These are phyloP conservation scores for Aspergillus carlsbadensis DNA, from an alignment of 495 filamentous ascomycete species.

Conservation along the genomic window DNA sequence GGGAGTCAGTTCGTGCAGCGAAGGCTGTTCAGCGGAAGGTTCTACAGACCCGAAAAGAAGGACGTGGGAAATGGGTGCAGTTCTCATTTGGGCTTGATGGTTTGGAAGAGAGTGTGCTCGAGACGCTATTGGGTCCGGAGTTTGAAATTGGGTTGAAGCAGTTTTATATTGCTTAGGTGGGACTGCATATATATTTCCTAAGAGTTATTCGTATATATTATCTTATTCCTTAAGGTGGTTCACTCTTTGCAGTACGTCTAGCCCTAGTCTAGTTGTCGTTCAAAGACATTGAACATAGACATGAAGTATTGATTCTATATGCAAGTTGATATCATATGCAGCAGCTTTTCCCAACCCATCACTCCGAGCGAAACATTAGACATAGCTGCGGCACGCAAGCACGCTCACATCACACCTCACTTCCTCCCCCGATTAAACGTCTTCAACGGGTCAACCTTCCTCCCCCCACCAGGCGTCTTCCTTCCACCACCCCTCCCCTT, in stretches of 20 bases:
- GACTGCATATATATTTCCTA: too few species aligned
- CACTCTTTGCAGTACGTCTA: too few species aligned
- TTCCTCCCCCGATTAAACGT: constrained; percentile 65
- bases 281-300: too few species aligned
- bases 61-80: constrained; percentile 39
- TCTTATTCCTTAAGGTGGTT: too few species aligned
- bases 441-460: constrained; percentile 81
- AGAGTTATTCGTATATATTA: too few species aligned
- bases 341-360: background rate
- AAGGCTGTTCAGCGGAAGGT: constrained; percentile 29
- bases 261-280: too few species aligned
- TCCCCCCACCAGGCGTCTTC: constrained; percentile 44
- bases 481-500: constrained; percentile 44
- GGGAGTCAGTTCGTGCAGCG: constrained; percentile 21
- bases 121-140: constrained; percentile 19
- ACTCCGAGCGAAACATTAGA: background rate
- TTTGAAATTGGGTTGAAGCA: constrained; percentile 8
- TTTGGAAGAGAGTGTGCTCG: constrained; percentile 19
- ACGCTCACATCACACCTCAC: constrained; percentile 9
- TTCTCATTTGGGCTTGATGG: constrained; percentile 33
- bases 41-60: constrained; percentile 26
- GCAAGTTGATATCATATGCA: constrained; percentile 11
- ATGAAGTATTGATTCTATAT: background rate
- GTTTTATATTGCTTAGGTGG: background rate
- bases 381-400: background rate